Conservation (phyloP, 805 yeast species). For the Maudiozyma pseudohumilis region DNA sequence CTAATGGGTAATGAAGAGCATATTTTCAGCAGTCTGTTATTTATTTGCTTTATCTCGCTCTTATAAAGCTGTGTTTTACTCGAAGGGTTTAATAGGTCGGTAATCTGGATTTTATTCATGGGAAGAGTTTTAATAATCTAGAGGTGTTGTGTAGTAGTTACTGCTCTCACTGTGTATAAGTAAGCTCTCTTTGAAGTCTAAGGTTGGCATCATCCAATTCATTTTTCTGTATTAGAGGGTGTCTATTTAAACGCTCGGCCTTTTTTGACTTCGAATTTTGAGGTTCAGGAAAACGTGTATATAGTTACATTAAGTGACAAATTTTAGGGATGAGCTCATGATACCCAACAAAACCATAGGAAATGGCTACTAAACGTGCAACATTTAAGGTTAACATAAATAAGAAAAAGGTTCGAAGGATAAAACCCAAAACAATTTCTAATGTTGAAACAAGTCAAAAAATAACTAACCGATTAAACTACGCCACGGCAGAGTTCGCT, state of each 20-base stretch:
- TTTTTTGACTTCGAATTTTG: background rate
- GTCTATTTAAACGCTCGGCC: background rate
- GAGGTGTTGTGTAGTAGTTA: too few species aligned
- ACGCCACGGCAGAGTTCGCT: background rate
- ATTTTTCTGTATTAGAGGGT: too few species aligned
- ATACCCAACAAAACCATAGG: background rate
- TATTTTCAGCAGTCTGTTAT: slow-evolving; percentile 5
- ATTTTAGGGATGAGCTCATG: background rate
- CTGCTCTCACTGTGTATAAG: too few species aligned
- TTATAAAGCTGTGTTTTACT: slow-evolving; percentile 2
- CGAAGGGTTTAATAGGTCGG: slow-evolving; percentile 14
- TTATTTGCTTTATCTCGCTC: slow-evolving; percentile 7
- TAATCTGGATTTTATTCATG: slow-evolving; percentile 16
- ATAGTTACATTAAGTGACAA: background rate
- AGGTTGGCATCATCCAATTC: too few species aligned
- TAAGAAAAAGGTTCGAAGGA: background rate
- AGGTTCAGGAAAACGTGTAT: background rate
- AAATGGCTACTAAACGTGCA: slow-evolving; percentile 4
- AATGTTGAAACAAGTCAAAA: background rate
- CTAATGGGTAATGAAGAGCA: slow-evolving; percentile 8
- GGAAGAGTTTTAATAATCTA: background rate
- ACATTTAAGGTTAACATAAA: slow-evolving; percentile 10
- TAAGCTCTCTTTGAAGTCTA: too few species aligned
- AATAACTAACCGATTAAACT: background rate
- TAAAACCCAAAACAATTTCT: background rate